Base-by-base conservation (phyloP, 176 grass and related monocot genomes). In the Luzula sylvatica region DNA sequence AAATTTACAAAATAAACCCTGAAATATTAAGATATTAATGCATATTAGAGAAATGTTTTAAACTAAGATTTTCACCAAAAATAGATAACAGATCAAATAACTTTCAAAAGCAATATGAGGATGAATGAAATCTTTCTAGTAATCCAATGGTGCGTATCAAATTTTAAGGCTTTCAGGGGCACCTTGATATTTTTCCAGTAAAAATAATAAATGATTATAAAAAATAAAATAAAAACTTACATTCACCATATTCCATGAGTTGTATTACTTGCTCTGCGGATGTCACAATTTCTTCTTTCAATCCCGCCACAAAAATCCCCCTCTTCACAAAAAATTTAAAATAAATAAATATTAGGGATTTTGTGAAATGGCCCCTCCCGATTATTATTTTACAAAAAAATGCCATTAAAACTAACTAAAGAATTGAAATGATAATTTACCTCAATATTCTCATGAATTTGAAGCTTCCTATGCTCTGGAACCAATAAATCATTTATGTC, bases 221-320 rank as follows among this genome's bases (percentile, higher is more conserved):
- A 71, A 9, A 11, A 27, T 55, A 45, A 44, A 51, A 53, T 58
- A 23, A 76, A 69, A 39, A 3, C 57, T 78, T 79, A 96, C 90
- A 96, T 82, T 96, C 90, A 61, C 84, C 90, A 70, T 88, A 96
- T 30, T 76, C 79, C 81, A 95, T 88, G 25, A 86, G 81, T 54
- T 70, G 55, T 45, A 96, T 68, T 20, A 96, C 74, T 76, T 96
- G 90, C 38, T 88, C 77, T 18, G 90, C 66, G 46, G 58, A 86
- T 11, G 80, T 96, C 53, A 96, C 77, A 51, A 96, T 96, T 72
- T 96, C 90, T 72, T 96, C 90, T 53, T 66, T 96, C 48, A 96
- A 79, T 47, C 90, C 90, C 70, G 80, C 84, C 42, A 96, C 90
- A 68, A 82, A 85, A 50, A 96, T 96, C 20, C 90, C 90, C 56